Base-by-base conservation (phyloP, 2,329 filamentous ascomycete species). In the Aspergillus pseudoviridinutans region DNA sequence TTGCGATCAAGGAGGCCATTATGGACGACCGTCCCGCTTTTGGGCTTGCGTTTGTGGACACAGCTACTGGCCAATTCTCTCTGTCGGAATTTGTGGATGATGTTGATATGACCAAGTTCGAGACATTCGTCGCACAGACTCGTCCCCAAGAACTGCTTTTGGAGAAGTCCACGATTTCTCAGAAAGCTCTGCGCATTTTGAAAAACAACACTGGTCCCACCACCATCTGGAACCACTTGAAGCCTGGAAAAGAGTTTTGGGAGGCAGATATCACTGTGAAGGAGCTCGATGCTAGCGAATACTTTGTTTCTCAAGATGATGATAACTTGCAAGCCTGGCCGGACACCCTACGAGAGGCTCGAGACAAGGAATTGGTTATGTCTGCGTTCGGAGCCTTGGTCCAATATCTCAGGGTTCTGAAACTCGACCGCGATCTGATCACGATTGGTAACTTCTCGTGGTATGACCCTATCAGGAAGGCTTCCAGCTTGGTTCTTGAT, bases 141-240 rank as follows among this genome's bases (percentile, higher is more conserved):
- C 85, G 89, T 22, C 94, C 94, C 0, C 88, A 91, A 51, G 94
- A 99, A 74, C 78, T 99, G 49, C 78, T 99, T 0, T 78, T 99
- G 0, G 94, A 99, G 71, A 97, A 95, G 74, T 89, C 87, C 0
- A 87, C 82, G 28, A 80, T 97, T 29, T 97, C 92, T 0, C 86
- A 88, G n/a, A 96, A 94, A 71, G 91, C 91, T 0, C 76, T 96
- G 57, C 89, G 94, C 2, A 96, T 99, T 47, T 79, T 99, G 64
- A 99, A 97, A 77, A 97, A 96, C 72, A 97, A 95, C 73, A 97
- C 92, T 0, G 84, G 86, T 0, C 92, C 92, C 0, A 96, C 90
- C 0, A 97, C 93, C 0, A 88, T 97, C 63, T 97, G 93, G 93
- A 99, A 97, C 66, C 85, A 93, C 65, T 78, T 97, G 57, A 97